These are phyloP conservation scores for Deuterostichococcus epilithicus DNA, from an alignment of 139 green algal species.

Conservation along the genomic window DNA sequence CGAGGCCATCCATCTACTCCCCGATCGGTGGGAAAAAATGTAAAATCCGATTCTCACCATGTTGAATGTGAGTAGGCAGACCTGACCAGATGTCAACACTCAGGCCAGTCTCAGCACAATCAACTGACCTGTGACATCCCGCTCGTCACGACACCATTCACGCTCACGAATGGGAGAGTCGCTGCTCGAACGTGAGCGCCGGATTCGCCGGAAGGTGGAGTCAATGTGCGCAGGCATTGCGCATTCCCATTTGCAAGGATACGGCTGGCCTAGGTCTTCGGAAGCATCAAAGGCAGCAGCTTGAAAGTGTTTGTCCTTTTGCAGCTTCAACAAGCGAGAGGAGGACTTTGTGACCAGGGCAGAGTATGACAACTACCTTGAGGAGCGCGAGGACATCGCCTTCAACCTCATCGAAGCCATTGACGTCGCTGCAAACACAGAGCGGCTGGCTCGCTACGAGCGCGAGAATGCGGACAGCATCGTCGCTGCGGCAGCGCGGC, in stretches of 20 bases:
- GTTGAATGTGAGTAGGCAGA: too few species aligned
- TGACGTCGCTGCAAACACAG: slow-evolving; percentile 9
- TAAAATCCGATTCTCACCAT: too few species aligned
- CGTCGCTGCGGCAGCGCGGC: background rate
- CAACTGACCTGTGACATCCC: too few species aligned
- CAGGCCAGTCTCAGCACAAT: too few species aligned
- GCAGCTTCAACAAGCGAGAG: slow-evolving; percentile 15
- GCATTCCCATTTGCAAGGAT: too few species aligned
- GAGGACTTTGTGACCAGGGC: background rate
- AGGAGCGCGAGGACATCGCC: slow-evolving; percentile 16
- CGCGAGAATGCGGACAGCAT: background rate
- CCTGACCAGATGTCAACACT: too few species aligned
- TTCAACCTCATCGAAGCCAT: slow-evolving; percentile 42
- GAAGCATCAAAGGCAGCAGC: too few species aligned
- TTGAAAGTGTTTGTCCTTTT: background rate
- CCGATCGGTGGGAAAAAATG: too few species aligned
- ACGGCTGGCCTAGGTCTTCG: too few species aligned
- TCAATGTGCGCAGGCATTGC: background rate
- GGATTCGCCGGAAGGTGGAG: background rate
- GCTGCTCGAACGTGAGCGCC: background rate
- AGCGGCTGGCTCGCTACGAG: background rate
- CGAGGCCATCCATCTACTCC: too few species aligned
- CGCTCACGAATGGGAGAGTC: too few species aligned
- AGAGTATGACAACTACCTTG: slow-evolving; percentile 10
- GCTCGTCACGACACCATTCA: too few species aligned